Evolutionary conservation across 2,329 filamentous ascomycete species (phyloP), one percentile per base, ranked within the genome.

Genomic region (Pseudogymnoascus sp.): DNA sequence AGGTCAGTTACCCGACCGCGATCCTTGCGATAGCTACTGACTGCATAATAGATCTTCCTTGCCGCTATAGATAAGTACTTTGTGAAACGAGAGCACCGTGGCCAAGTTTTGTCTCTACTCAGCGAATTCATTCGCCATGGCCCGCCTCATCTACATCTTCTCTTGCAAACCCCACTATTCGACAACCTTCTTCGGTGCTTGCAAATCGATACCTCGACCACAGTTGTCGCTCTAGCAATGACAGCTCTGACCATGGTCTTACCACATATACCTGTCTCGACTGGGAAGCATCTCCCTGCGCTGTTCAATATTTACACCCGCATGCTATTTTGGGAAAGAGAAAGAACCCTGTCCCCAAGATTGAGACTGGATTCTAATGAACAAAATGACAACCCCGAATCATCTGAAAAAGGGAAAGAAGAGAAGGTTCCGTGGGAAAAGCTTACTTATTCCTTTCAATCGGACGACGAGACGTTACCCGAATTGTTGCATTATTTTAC

Each of bases 291-390:
- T 70, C 79, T 95, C 5, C 87, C 89, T 31, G 84, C 85, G 19
- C 78, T 95, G 17, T 95, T 93, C 79, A 88, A 92, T 65, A 87
- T 95, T 61, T 95, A 95, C 73, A 89, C 88, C 62, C 82, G 91
- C 59, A 75, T 93, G 50, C 77, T 95, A 0, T 95, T 93, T 71
- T 95, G 90, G 89, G 88, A 92, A 53, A 65, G 70, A 46, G 70
- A 74, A 44, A 67, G 71, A 38, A 65, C 69, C 19, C 29, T 63
- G 42, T 62, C 64, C 33, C 31, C 53, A 66, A 44, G 63, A 65
- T 29, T 53, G 17, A 40, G 44, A 7, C 29, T 37, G 13, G 33
- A 46, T 31, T 42, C 56, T 26, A 65, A 69, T 9, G 64, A 73
- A 7, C 72, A 77, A 0, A 74, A 75, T 13, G 64, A 66, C 10